Percentiles rank a stretch among this genome's conserved stretches.
Conservation (phyloP, 2,329 filamentous ascomycete species). For the Xylariaceae sp. region DNA sequence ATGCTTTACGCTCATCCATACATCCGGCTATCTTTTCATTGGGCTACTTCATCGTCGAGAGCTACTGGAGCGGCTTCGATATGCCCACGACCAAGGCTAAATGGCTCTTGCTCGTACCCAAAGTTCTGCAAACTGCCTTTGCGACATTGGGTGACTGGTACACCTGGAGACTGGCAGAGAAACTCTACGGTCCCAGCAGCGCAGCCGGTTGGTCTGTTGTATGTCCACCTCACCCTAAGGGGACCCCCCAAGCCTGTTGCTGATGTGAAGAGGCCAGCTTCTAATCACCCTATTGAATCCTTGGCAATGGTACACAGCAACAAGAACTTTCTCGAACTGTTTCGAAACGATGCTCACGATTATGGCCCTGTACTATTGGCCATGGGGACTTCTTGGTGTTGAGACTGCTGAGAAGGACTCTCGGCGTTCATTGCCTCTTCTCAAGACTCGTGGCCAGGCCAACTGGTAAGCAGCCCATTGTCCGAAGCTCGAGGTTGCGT, state of each 20-base stretch:
- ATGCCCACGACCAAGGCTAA: constrained; percentile 53
- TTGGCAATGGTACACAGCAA: constrained; percentile 97
- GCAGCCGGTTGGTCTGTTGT: constrained; percentile 67
- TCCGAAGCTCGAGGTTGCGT: neutral
- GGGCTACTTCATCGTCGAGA: constrained; percentile 63
- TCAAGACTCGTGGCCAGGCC: constrained; percentile 28
- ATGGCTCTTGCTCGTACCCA: constrained; percentile 68
- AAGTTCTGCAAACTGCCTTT: constrained; percentile 70
- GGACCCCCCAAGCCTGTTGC: constrained; percentile 1
- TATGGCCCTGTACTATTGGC: constrained; percentile 77
- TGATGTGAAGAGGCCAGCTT: constrained; percentile 47
- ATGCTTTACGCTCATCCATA: constrained; percentile 81
- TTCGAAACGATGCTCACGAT: constrained; percentile 86
- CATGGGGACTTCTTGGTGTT: constrained; percentile 66
- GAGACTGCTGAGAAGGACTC: constrained; percentile 36
- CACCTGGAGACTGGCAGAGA: constrained; percentile 76
- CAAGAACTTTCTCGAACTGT: constrained; percentile 89
- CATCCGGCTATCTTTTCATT: constrained; percentile 84
- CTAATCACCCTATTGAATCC: constrained; percentile 70
- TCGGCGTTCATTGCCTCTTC: constrained; percentile 28
- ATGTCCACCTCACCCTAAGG: constrained; percentile 35
- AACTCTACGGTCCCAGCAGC: constrained; percentile 64
- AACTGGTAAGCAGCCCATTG: constrained; percentile 25
- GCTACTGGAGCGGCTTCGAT: constrained; percentile 47
- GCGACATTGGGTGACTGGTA: constrained; percentile 80